These are phyloP conservation scores for Crithidia bombi DNA, from an alignment of 208 protist genomes.

Conservation along the genomic window DNA sequence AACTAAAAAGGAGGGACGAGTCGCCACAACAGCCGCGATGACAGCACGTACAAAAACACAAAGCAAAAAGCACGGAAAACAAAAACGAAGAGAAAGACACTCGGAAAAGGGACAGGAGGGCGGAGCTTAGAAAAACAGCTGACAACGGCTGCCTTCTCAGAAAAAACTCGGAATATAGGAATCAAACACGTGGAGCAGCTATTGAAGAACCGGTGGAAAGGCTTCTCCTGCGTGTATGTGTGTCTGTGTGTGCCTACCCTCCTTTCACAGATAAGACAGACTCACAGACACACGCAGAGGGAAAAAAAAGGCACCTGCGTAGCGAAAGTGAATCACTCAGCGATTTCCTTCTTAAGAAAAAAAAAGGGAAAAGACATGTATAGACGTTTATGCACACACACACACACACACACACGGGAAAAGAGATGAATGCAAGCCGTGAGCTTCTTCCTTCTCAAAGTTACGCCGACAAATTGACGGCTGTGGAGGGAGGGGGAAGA, in stretches of 20 bases:
- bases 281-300: background rate
- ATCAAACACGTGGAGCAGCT: no score
- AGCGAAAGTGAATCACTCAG: background rate
- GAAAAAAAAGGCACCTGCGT: background rate
- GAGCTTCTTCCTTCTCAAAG: no score
- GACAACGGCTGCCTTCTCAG: no score
- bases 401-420: background rate
- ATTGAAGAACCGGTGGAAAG: background rate
- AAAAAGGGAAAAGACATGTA: background rate
- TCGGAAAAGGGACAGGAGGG: no score
- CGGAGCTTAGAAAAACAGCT: no score
- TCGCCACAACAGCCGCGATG: no score
- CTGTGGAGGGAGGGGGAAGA: background rate
- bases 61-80: constrained; percentile 7
- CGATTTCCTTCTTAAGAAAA: background rate
- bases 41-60: constrained; percentile 3
- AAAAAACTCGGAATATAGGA: no score
- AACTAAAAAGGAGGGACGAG: constrained; percentile 14
- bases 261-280: no score
- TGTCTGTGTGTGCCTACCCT: background rate
- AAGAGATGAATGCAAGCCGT: no score
- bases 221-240: background rate
- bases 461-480: no score
- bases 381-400: background rate
- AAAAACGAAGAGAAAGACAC: background rate